Base-by-base conservation (phyloP, 1,284 basidiomycete species). In the Cutaneotrichosporon sp. region DNA sequence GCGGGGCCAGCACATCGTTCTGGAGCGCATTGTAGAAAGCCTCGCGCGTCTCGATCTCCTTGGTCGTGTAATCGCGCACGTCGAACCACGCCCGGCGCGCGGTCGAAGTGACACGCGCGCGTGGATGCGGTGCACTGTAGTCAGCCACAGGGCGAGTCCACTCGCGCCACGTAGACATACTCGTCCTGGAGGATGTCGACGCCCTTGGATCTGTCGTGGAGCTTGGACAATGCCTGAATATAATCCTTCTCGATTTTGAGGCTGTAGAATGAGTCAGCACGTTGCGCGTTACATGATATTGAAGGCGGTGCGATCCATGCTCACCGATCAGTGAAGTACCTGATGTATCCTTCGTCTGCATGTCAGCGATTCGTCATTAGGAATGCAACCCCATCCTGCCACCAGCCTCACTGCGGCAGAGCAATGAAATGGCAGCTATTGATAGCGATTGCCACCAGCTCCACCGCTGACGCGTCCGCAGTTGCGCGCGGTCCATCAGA, bases 261-360 rank as follows among this genome's bases (percentile, higher is more conserved):
- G 73, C 91, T 93, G 75, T 52, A 68, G 36, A 52, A 13, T 4
- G 31, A 13, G 42, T 46, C 42, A 46, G 42, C 42, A 7, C 6
- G 9, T 18, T 18, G 40, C 40, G 42, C 42, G 42, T 18, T 46
- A 18, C 42, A 36, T 34, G 34, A 10, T 34, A 10, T 6, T 5
- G 42, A 18, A 8, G 18, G 42, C 16, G 18, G 42, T 46, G 42
- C 42, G 42, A 18, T n/a, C 42, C 13, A n/a, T 21, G 77, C 86
- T 72, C 72, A 90, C 91, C 91, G 84, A 82, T 94, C 92, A 76
- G 87, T 85, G 80, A 93, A 93, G 83, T 93, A 93, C 67, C 74
- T 82, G 68, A 93, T 84, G 76, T 91, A 91, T 10, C 88, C 89
- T 70, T 91, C 89, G 36, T 85, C 74, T 66, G 42, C 4, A 53